phyloP scores from a whole-genome alignment of 176 grass and related monocot genomes.

The Hordeum vulgare region DNA sequence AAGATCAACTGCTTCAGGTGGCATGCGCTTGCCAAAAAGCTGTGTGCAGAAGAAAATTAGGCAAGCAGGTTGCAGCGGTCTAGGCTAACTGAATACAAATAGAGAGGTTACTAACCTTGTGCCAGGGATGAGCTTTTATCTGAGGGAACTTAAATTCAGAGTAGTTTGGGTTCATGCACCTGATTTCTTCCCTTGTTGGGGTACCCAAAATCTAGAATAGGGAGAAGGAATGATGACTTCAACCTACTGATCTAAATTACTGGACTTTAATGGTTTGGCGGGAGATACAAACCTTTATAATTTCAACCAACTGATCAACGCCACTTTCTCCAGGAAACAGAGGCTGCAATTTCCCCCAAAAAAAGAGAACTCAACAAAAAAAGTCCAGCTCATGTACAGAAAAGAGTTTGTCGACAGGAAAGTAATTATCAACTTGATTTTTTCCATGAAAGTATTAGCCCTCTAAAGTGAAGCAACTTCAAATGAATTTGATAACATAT shows the following conservation, averaged over 20 bases:
- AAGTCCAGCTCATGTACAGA: not conserved
- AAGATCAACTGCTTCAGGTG: slow-evolving; percentile 86
- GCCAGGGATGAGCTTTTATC: slow-evolving; percentile 98
- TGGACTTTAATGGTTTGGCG: not conserved
- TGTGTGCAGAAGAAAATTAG: slow-evolving; percentile 14
- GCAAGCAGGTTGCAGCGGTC: not conserved
- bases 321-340: slow-evolving; percentile 92
- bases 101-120: slow-evolving; percentile 56
- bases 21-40: slow-evolving; percentile 86
- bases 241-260: not conserved
- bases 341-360: slow-evolving; percentile 41
- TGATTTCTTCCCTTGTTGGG: slow-evolving; percentile 95
- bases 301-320: slow-evolving; percentile 94
- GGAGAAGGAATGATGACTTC: not conserved
- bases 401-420: not conserved
- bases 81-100: not conserved
- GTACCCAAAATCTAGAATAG: slow-evolving; percentile 83
- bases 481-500: not conserved
- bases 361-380: not conserved
- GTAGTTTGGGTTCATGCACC: slow-evolving; percentile 96
- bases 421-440: not conserved
- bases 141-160: slow-evolving; percentile 90
- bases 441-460: not conserved
- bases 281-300: slow-evolving; percentile 72
- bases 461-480: not conserved